A percentile compares a stretch with the other conserved stretches of the same genome.
Conservation (phyloP, 2,329 filamentous ascomycete genomes). For the Rutstroemia sp. region DNA sequence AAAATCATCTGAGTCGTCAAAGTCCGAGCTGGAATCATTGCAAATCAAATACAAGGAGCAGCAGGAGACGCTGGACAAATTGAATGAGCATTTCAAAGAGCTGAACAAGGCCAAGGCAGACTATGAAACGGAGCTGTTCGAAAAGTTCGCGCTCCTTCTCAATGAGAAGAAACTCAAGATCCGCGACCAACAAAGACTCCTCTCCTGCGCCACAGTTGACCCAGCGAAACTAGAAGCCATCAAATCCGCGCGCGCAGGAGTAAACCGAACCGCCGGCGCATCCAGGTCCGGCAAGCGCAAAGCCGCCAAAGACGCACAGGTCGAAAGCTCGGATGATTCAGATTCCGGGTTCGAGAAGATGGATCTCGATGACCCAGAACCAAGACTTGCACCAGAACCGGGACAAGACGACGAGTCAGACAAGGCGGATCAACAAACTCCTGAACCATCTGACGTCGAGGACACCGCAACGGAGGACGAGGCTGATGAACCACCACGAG, state of each 20-base stretch:
- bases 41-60: conserved; percentile 38
- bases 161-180: conserved; percentile 80
- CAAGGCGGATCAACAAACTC: conserved; percentile 11
- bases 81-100: conserved; percentile 58
- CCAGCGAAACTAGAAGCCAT: conserved; percentile 16
- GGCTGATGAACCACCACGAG: background rate
- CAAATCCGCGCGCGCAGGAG: conserved; percentile 7
- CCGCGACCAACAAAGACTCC: conserved; percentile 59
- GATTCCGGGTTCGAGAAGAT: conserved; percentile 44
- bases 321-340: conserved; percentile 32
- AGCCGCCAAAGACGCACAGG: conserved; percentile 24
- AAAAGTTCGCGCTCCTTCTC: conserved; percentile 62
- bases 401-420: conserved; percentile 13
- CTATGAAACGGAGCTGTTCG: conserved; percentile 58
- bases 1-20: conserved; percentile 24
- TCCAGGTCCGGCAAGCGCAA: conserved; percentile 47
- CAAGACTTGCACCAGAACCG: conserved; percentile 14
- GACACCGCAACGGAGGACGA: conserved; percentile 8
- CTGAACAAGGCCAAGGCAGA: conserved; percentile 58
- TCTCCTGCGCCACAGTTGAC: conserved; percentile 32
- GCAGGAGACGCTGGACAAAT: conserved; percentile 47
- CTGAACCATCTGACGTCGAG: conserved; percentile 5
- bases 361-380: conserved; percentile 37
- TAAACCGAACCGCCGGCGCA: conserved; percentile 12
- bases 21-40: conserved; percentile 25